Evolutionary conservation across 2,329 filamentous ascomycete genomes (phyloP).

Genomic region (Fusarium guadeloupense): DNA sequence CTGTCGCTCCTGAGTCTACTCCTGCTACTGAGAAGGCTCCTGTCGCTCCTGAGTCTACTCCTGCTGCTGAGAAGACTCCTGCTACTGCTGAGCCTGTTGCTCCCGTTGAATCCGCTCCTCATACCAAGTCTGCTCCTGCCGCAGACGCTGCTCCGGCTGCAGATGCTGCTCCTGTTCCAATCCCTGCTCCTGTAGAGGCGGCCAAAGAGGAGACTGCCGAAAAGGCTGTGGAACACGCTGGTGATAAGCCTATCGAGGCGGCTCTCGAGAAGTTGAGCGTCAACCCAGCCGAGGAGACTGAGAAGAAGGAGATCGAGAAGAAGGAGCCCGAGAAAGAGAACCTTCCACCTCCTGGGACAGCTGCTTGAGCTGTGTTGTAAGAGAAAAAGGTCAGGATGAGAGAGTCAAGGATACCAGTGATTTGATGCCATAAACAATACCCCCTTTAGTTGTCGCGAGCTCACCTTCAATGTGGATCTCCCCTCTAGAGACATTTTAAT

Average conservation of each 20-base stretch:
- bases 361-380: neutral
- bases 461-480: slow-evolving; percentile 1
- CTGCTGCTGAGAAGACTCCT: neutral
- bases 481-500: slow-evolving; percentile 20
- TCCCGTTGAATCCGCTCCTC: neutral
- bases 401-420: slow-evolving; percentile 21
- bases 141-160: no score
- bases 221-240: slow-evolving; percentile 20
- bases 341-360: neutral
- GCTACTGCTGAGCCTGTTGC: slow-evolving; percentile 4
- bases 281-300: slow-evolving; percentile 12
- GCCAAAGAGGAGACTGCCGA: slow-evolving; percentile 33
- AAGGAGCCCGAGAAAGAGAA: slow-evolving; percentile 3
- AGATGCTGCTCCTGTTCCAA: slow-evolving; percentile 5
- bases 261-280: slow-evolving; percentile 27
- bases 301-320: slow-evolving; percentile 13
- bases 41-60: neutral
- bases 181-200: slow-evolving; percentile 27
- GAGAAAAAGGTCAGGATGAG: neutral
- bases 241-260: slow-evolving; percentile 34
- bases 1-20: neutral
- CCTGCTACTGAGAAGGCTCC: slow-evolving; percentile 1
- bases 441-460: slow-evolving; percentile 21
- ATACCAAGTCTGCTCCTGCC: neutral
- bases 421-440: slow-evolving; percentile 31